Conservation (phyloP, 305 asterid species). For the Solanum hybrid region DNA sequence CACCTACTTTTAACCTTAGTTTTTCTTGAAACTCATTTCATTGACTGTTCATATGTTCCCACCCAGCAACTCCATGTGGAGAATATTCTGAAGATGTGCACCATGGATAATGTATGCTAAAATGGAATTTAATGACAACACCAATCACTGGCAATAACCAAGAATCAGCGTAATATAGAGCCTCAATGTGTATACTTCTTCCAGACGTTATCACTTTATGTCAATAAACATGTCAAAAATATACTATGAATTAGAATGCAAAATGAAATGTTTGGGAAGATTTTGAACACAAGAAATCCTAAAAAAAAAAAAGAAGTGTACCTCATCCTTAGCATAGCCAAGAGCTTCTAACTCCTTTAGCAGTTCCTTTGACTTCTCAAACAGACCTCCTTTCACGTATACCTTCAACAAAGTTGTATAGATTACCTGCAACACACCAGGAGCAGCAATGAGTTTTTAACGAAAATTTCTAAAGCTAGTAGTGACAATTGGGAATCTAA, state of each 20-base stretch:
- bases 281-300: neutral
- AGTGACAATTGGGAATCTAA: neutral
- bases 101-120: neutral
- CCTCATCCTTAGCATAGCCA: slow-evolving; percentile 89
- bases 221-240: neutral
- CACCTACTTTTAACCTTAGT: neutral
- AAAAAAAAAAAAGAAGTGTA: slow-evolving; percentile 16
- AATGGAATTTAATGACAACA: neutral
- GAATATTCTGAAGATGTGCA: neutral
- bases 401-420: slow-evolving; percentile 80
- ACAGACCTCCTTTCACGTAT: slow-evolving; percentile 66
- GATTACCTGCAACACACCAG: slow-evolving; percentile 48
- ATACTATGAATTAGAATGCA: neutral
- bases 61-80: neutral
- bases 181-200: neutral
- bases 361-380: slow-evolving; percentile 76
- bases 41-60: neutral
- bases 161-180: neutral
- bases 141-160: neutral
- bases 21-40: neutral
- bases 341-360: slow-evolving; percentile 60
- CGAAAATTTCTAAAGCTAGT: neutral
- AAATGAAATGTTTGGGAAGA: neutral
- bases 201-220: neutral
- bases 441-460: neutral